A percentile compares a stretch with the other conserved stretches of the same genome.
These are phyloP conservation scores for Luzula sylvatica DNA, from an alignment of 176 grass and related monocot genomes.

Conservation along the genomic window DNA sequence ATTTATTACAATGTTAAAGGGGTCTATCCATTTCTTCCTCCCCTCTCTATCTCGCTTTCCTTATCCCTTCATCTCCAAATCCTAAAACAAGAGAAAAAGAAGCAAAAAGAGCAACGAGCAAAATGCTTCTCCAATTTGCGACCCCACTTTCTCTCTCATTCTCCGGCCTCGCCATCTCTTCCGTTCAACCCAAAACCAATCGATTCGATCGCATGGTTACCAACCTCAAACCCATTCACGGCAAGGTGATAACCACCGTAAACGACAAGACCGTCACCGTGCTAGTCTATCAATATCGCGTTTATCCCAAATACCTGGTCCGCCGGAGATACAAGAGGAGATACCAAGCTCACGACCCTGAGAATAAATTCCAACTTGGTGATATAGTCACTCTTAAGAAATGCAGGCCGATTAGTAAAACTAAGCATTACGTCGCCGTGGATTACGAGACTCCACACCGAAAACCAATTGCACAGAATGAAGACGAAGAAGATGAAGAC, in stretches of 20 bases:
- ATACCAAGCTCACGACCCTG: conserved; percentile 92
- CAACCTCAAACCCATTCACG: conserved; percentile 37
- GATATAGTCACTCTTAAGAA: conserved; percentile 67
- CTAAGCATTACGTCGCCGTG: conserved; percentile 79
- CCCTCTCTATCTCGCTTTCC: no score
- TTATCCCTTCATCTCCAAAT: no score
- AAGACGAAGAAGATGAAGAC: neutral
- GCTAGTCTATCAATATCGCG: conserved; percentile 49
- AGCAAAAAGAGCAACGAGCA: no score
- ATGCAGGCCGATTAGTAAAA: conserved; percentile 96
- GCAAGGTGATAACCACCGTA: conserved; percentile 60
- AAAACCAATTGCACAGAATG: neutral
- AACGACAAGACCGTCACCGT: conserved; percentile 94
- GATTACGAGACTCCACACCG: conserved; percentile 27
- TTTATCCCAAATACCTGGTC: conserved; percentile 67
- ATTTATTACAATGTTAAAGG: no score
- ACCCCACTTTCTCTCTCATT: no score
- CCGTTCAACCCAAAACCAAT: no score
- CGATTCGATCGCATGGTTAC: no score
- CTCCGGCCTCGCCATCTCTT: no score
- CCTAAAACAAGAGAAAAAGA: no score
- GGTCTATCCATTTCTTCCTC: no score
- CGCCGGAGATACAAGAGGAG: conserved; percentile 72
- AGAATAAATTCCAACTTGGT: conserved; percentile 85
- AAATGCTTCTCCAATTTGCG: no score